A percentile compares a stretch with the other conserved stretches of the same genome.
phyloP scores from a whole-genome alignment of 2,329 filamentous ascomycete species.

The Fusarium pilosicola region DNA sequence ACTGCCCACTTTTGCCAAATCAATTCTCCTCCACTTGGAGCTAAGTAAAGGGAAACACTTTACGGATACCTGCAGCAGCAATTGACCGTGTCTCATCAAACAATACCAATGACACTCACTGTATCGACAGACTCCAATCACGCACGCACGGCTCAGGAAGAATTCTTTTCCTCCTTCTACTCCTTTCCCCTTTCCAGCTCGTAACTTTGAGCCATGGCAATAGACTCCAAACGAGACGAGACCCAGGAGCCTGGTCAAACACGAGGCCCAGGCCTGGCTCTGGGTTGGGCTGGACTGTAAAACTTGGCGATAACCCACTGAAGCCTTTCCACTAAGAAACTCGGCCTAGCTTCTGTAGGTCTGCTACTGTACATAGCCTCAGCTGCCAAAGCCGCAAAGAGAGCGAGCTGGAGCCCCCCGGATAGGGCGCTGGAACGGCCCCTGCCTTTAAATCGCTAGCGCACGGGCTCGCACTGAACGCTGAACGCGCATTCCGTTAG shows the following conservation, averaged over 20 bases:
- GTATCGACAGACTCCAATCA: neutral
- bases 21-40: constrained; percentile 21
- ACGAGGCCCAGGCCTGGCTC: constrained; percentile 5
- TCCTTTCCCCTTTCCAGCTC: constrained; percentile 1
- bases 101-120: neutral
- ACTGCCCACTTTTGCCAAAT: constrained; percentile 20
- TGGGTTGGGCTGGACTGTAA: constrained; percentile 2
- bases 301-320: constrained; percentile 14
- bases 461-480: constrained; percentile 13
- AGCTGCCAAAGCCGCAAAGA: constrained; percentile 1
- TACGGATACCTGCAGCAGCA: constrained; percentile 36
- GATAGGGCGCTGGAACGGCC: neutral
- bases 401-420: too few species aligned
- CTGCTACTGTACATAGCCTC: neutral
- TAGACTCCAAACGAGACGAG: constrained; percentile 5
- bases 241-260: constrained; percentile 5
- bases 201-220: constrained; percentile 17
- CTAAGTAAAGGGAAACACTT: constrained; percentile 28
- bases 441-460: constrained; percentile 33
- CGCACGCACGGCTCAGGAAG: neutral
- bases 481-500: constrained; percentile 10
- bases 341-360: neutral
- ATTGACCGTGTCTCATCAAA: neutral
- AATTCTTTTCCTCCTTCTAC: neutral
- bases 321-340: neutral